phyloP scores from a whole-genome alignment of 352 stramenopile species.

The Phytophthora cajani region DNA sequence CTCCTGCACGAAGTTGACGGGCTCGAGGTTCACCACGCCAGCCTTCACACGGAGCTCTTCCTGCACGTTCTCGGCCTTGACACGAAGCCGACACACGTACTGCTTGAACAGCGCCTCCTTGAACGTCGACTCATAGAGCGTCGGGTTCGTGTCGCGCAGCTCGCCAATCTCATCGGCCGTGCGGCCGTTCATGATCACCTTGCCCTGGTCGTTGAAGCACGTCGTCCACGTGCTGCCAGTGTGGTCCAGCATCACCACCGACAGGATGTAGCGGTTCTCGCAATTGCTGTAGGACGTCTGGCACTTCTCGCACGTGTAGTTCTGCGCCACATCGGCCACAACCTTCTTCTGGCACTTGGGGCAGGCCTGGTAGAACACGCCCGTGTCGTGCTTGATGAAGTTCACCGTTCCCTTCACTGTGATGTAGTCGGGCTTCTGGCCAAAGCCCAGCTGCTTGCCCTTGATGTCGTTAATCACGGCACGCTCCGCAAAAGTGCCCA shows the following conservation, averaged over 20 bases:
- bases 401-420: conserved; percentile 96
- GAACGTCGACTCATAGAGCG: conserved; percentile 94
- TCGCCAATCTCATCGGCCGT: conserved; percentile 94
- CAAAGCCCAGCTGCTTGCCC: conserved; percentile 93
- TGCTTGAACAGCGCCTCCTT: conserved; percentile 93
- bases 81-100: conserved; percentile 86
- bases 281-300: conserved; percentile 94
- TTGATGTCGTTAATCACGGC: conserved; percentile 95
- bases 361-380: conserved; percentile 89
- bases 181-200: conserved; percentile 91
- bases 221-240: conserved; percentile 95
- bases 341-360: conserved; percentile 93
- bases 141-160: conserved; percentile 84
- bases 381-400: conserved; percentile 97
- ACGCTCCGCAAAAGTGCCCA: conserved; percentile 89
- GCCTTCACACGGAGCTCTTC: conserved; percentile 96
- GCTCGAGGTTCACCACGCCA: conserved; percentile 89
- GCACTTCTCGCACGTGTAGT: conserved; percentile 97
- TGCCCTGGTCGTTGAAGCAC: conserved; percentile 97
- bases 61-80: conserved; percentile 97
- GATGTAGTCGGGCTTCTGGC: conserved; percentile 97
- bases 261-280: conserved; percentile 97
- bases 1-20: conserved; percentile 95
- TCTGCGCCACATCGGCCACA: conserved; percentile 93
- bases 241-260: conserved; percentile 93